Evolutionary conservation across 495 filamentous ascomycete genomes (phyloP).

Genomic region (Penicillium paradoxum): DNA sequence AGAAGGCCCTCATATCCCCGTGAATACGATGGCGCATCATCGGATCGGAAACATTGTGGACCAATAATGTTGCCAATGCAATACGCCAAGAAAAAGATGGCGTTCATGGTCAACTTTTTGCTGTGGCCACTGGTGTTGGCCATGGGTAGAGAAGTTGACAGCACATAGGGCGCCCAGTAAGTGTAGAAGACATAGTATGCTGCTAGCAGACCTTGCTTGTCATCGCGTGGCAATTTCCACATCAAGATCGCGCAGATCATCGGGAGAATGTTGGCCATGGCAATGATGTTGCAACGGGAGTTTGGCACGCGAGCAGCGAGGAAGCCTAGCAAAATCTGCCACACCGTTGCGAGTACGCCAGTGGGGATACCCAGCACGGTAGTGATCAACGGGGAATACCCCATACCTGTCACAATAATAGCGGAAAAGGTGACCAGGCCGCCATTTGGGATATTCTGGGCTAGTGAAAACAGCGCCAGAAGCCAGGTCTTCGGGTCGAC

Average conservation of each 20-base stretch:
- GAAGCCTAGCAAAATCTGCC: slow-evolving; percentile 32
- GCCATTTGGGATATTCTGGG: slow-evolving; percentile 30
- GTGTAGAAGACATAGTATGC: slow-evolving; percentile 26
- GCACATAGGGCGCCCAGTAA: slow-evolving; percentile 35
- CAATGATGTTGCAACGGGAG: too few species aligned
- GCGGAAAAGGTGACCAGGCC: slow-evolving; percentile 33
- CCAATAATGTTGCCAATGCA: slow-evolving; percentile 52
- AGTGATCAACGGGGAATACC: slow-evolving; percentile 27
- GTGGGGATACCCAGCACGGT: slow-evolving; percentile 33
- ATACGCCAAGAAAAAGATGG: slow-evolving; percentile 28
- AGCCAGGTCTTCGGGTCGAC: slow-evolving; percentile 42
- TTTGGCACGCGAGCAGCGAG: too few species aligned
- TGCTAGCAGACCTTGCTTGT: slow-evolving; percentile 31
- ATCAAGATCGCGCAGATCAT: too few species aligned
- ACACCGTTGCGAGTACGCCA: slow-evolving; percentile 27
- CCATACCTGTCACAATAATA: slow-evolving; percentile 35
- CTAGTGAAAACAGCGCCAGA: slow-evolving; percentile 20
- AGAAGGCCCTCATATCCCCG: slow-evolving; percentile 29
- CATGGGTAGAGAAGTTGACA: slow-evolving; percentile 34
- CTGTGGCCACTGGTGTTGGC: slow-evolving; percentile 38
- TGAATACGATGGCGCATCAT: slow-evolving; percentile 47
- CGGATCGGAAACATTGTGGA: slow-evolving; percentile 53
- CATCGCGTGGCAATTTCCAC: too few species aligned
- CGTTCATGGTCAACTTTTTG: slow-evolving; percentile 28
- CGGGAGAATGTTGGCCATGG: too few species aligned